Conservation (phyloP, 331 rosid genomes). For the Telfairia occidentalis region DNA sequence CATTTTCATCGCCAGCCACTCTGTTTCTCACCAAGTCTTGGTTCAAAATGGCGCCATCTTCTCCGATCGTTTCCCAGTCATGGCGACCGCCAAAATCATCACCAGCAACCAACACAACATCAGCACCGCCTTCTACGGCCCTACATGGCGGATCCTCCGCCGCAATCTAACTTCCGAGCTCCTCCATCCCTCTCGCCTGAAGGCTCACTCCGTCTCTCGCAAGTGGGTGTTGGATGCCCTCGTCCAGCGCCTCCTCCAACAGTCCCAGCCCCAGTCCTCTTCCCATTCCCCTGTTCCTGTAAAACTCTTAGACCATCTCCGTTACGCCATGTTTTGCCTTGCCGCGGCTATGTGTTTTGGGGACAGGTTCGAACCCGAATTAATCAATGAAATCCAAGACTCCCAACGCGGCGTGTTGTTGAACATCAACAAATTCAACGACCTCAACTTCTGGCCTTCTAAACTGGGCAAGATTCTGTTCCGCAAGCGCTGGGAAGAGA, state of each 20-base stretch:
- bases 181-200: slow-evolving; percentile 44
- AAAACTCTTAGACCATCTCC: slow-evolving; percentile 29
- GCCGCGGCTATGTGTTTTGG: slow-evolving; percentile 57
- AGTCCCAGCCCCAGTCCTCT: not conserved
- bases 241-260: slow-evolving; percentile 17
- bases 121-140: slow-evolving; percentile 43
- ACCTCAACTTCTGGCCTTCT: slow-evolving; percentile 36
- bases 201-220: slow-evolving; percentile 35
- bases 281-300: not conserved
- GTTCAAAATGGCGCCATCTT: slow-evolving; percentile 47
- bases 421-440: slow-evolving; percentile 15
- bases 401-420: slow-evolving; percentile 26
- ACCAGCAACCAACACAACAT: slow-evolving; percentile 40
- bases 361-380: slow-evolving; percentile 30
- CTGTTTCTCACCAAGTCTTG: slow-evolving; percentile 45
- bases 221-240: slow-evolving; percentile 40
- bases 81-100: slow-evolving; percentile 17
- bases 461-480: slow-evolving; percentile 30
- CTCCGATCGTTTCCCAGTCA: slow-evolving; percentile 42
- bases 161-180: slow-evolving; percentile 52
- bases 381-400: slow-evolving; percentile 29
- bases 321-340: slow-evolving; percentile 40
- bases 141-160: slow-evolving; percentile 51
- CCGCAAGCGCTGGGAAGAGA: slow-evolving; percentile 33
- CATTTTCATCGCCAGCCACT: slow-evolving; percentile 34